Conservation (phyloP, 495 filamentous ascomycete genomes). For the Pseudomonodictys pantanalensis region DNA sequence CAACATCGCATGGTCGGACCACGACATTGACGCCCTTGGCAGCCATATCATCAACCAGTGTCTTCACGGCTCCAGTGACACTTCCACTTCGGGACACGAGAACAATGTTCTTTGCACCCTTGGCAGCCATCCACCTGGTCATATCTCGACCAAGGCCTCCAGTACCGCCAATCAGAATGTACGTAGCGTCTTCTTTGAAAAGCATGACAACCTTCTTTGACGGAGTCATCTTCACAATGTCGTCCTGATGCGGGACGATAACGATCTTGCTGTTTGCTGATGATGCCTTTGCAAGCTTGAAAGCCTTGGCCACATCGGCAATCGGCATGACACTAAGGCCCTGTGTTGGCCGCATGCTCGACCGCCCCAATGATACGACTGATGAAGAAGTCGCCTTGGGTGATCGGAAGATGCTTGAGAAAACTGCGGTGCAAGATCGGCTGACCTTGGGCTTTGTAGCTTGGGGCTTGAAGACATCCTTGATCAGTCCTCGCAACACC, state of each 20-base stretch:
- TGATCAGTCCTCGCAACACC: not conserved
- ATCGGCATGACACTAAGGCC: not conserved
- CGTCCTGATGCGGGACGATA: slow-evolving; percentile 9
- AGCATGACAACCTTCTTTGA: slow-evolving; percentile 1
- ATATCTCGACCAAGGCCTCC: slow-evolving; percentile 45
- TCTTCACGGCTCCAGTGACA: slow-evolving; percentile 4
- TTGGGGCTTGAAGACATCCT: not conserved
- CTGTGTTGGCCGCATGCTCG: not conserved
- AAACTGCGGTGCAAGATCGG: too few relatives aligned
- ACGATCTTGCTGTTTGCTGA: slow-evolving; percentile 1
- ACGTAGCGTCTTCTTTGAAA: slow-evolving; percentile 33
- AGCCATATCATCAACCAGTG: slow-evolving; percentile 5
- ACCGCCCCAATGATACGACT: not conserved
- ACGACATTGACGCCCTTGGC: not conserved
- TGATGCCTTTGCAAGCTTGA: not conserved
- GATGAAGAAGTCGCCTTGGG: too few relatives aligned
- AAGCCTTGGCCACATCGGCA: not conserved
- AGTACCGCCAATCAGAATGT: slow-evolving; percentile 48
- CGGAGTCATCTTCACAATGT: slow-evolving; percentile 7
- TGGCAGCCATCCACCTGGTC: slow-evolving; percentile 24
- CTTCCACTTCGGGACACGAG: slow-evolving; percentile 26
- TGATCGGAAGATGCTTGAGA: too few relatives aligned
- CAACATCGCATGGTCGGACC: slow-evolving; percentile 18
- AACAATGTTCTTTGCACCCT: slow-evolving; percentile 27
- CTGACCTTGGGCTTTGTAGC: too few relatives aligned